Evolutionary conservation across 2,329 filamentous ascomycete species (phyloP).

Genomic region (Blastomyces gilchristii): DNA sequence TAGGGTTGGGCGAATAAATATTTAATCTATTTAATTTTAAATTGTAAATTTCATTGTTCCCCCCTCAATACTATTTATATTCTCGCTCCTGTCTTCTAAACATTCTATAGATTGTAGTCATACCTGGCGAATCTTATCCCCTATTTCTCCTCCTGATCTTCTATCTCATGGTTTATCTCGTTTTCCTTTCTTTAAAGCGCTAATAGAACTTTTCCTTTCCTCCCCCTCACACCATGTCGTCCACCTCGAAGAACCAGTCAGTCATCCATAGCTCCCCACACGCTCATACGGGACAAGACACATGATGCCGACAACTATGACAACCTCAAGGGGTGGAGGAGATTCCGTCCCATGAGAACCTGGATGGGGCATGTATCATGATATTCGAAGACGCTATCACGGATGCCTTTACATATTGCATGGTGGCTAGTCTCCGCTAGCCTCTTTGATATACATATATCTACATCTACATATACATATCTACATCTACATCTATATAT

Average conservation of each 20-base stretch:
- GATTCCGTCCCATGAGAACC: conserved; percentile 35
- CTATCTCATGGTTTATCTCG: conserved; percentile 1
- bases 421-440: conserved; percentile 37
- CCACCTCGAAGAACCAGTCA: not conserved
- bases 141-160: no score
- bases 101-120: no score
- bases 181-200: not conserved
- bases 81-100: no score
- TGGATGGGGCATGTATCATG: conserved; percentile 45
- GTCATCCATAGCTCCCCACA: not conserved
- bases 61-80: no score
- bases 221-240: not conserved
- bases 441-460: no score
- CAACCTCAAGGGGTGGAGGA: conserved; percentile 31
- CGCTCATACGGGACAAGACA: conserved; percentile 21
- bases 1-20: no score
- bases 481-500: no score
- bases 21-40: no score
- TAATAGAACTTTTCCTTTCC: not conserved
- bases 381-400: conserved; percentile 42
- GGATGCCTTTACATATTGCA: conserved; percentile 47
- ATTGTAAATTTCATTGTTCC: no score
- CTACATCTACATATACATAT: no score
- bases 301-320: conserved; percentile 26
- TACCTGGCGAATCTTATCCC: no score